These are phyloP conservation scores for Brassica hybrid DNA, from an alignment of 441 rosid genomes.

Conservation along the genomic window DNA sequence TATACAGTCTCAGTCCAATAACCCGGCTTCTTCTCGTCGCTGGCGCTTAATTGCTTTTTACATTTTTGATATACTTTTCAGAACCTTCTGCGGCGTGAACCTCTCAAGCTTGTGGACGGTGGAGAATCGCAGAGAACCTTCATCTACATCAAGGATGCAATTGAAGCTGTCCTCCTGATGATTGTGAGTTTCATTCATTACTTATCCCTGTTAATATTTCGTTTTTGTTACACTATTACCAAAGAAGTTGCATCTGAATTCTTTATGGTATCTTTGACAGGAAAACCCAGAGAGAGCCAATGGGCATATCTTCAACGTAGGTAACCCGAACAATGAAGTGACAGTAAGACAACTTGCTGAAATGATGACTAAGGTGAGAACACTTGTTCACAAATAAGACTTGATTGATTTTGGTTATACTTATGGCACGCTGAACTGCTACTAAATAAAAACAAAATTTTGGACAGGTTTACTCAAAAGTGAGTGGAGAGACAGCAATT, in stretches of 20 bases:
- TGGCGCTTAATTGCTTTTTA: background rate
- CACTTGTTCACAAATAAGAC: background rate
- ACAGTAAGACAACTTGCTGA: constrained; percentile 98
- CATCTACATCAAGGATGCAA: constrained; percentile 92
- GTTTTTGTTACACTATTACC: constrained; percentile 6
- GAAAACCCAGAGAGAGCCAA: constrained; percentile 96
- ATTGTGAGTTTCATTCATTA: constrained; percentile 56
- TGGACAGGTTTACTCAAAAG: constrained; percentile 79
- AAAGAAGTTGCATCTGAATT: constrained; percentile 36
- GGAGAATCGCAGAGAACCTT: constrained; percentile 96
- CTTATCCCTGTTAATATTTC: background rate
- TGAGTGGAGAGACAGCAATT: constrained; percentile 73
- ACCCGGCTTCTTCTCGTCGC: background rate
- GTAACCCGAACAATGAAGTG: constrained; percentile 98
- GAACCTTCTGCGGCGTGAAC: constrained; percentile 84
- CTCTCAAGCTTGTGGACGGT: constrained; percentile 97
- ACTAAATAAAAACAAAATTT: background rate
- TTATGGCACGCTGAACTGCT: constrained; percentile 12
- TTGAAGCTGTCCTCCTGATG: constrained; percentile 93
- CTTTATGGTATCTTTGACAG: constrained; percentile 43
- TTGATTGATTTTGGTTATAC: background rate
- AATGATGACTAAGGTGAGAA: constrained; percentile 89
- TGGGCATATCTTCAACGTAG: constrained; percentile 94
- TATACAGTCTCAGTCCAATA: background rate
- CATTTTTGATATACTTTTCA: constrained; percentile 22